These are phyloP conservation scores for Aeschynomene evenia DNA, from an alignment of 306 rosid species.

Conservation along the genomic window DNA sequence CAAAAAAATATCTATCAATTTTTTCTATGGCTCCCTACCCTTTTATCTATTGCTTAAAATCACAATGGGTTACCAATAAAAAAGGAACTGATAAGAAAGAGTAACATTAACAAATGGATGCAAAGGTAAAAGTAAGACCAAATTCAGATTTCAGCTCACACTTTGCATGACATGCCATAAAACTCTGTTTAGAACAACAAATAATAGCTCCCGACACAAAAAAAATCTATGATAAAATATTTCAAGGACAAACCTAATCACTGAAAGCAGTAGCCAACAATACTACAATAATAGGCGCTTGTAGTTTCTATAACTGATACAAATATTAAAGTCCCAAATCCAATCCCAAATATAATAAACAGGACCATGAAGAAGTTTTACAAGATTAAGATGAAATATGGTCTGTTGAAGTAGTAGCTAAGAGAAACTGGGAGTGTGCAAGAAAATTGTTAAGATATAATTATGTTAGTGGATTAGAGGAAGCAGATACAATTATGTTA, in stretches of 20 bases:
- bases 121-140: not conserved
- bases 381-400: not conserved
- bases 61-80: slow-evolving; percentile 6
- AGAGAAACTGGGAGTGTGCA: not conserved
- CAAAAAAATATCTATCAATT: not conserved
- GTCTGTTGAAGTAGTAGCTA: not conserved
- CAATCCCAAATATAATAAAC: not conserved
- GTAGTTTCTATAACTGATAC: not conserved
- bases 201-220: not conserved
- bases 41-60: not conserved
- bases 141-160: not conserved
- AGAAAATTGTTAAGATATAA: not conserved
- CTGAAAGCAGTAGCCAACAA: not conserved
- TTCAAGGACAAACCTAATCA: not conserved
- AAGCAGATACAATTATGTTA: too few relatives aligned
- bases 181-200: not conserved
- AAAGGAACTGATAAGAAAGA: not conserved
- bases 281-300: not conserved
- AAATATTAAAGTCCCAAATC: not conserved
- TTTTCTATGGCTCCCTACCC: not conserved
- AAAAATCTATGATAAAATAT: too few relatives aligned
- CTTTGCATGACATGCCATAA: not conserved
- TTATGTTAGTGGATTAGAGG: too few relatives aligned
- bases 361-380: not conserved
- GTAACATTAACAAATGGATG: not conserved